Evolutionary conservation across 2,329 filamentous ascomycete species (phyloP), one percentile per base, ranked within the genome.

Genomic region (Fusarium verticillioides): DNA sequence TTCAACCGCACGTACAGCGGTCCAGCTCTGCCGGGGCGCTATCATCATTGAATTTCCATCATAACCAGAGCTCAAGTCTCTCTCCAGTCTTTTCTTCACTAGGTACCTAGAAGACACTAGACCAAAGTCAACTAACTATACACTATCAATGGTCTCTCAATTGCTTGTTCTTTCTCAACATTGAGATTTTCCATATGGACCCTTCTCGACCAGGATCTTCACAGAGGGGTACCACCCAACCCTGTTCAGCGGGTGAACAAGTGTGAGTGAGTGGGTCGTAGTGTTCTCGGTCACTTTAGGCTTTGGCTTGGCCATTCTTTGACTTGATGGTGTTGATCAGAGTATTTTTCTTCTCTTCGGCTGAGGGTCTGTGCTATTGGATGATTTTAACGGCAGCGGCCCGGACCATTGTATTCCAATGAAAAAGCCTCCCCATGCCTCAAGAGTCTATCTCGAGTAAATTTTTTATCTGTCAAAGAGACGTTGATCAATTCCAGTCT

Each of bases 401-500:
- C 66, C 61, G 70, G 57, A 63, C 37, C 70, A 71, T 60, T 39
- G 10, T 47, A 30, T 59, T 37, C 21, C 56, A 50, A 59, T 37
- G 43, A 40, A 44, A 47, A 49, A 36, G 43, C 34, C 39, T 49
- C 54, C 42, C 15, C 19, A 44, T n/a, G 28, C 28, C 36, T 54
- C 50, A 30, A 40, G 36, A 54, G 50, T 39, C 34, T 54, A n/a
- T 54, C 23, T 40, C 18, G 23, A 30, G 34, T 39, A 19, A 37
- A 26, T 28, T n/a, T 21, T 12, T 37, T 8, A 16, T 28, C 23
- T 11, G 28, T 37, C 46, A 43, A 54, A 47, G 36, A 19, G 36
- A 7, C n/a, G 62, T 37, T 68, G 71, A 74, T 74, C 71, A 72
- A 72, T 74, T 73, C 62, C 70, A 49, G 66, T 50, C 15, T 26